Evolutionary conservation across 179 eudicot species (phyloP).

Genomic region (Nepenthes alata): DNA sequence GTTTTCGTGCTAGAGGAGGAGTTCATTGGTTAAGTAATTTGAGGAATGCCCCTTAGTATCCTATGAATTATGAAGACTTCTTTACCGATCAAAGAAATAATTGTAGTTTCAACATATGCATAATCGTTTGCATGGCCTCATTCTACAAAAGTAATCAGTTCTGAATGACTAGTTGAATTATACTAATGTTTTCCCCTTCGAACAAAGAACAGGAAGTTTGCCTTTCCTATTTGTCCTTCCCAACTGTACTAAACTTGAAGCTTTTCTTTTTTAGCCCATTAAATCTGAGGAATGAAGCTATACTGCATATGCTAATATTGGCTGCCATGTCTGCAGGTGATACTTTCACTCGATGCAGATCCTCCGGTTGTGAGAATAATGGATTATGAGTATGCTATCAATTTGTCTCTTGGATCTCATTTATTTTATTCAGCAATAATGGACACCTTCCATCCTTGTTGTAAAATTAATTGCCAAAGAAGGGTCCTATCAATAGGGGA

Average conservation of each 20-base stretch:
- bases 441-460: background rate
- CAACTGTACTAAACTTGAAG: background rate
- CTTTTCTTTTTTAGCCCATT: slow-evolving; percentile 5
- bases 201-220: background rate
- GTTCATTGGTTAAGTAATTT: no score
- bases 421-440: background rate
- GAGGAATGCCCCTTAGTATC: background rate
- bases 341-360: slow-evolving; percentile 82
- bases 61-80: background rate
- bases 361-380: slow-evolving; percentile 90
- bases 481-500: no score
- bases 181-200: no score
- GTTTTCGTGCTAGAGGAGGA: background rate
- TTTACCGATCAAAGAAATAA: background rate
- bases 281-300: background rate
- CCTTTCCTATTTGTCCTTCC: background rate
- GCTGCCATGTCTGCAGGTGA: slow-evolving; percentile 41
- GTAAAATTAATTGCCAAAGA: background rate
- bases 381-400: slow-evolving; percentile 64
- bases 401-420: slow-evolving; percentile 6
- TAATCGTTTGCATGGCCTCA: no score
- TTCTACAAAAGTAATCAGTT: no score
- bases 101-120: no score
- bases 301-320: slow-evolving; percentile 7
- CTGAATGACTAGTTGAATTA: no score